phyloP scores from a whole-genome alignment of 805 yeast species.

The Saturnispora gosingensis region DNA sequence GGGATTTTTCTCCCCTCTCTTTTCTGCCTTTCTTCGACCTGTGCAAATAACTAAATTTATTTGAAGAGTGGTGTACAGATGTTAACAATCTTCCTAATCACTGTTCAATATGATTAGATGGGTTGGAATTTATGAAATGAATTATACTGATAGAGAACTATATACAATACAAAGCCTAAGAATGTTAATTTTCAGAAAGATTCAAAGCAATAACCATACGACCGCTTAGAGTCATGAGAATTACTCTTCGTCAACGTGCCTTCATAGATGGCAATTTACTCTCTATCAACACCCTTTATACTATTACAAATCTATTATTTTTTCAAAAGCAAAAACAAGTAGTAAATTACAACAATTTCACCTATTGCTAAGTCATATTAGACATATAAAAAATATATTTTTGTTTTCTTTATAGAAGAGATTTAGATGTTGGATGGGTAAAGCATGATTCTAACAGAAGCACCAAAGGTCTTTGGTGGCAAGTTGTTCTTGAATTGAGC shows the following conservation, averaged over 20 bases:
- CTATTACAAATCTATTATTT: neutral
- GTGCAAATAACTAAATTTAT: neutral
- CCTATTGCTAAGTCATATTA: slow-evolving; percentile 12
- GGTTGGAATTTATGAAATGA: too few relatives aligned
- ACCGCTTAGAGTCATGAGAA: too few relatives aligned
- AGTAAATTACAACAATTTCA: neutral
- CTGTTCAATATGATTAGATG: too few relatives aligned
- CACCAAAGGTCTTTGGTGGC: slow-evolving; percentile 99
- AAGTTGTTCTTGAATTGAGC: slow-evolving; percentile 98
- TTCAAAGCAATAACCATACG: too few relatives aligned
- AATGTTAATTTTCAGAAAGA: too few relatives aligned
- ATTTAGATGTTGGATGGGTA: slow-evolving; percentile 98
- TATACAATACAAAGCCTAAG: too few relatives aligned
- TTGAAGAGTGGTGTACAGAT: neutral
- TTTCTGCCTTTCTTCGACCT: neutral
- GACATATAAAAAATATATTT: slow-evolving; percentile 13
- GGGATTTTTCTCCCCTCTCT: slow-evolving; percentile 3
- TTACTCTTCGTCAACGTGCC: too few relatives aligned
- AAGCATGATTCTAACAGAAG: slow-evolving; percentile 98
- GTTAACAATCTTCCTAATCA: neutral
- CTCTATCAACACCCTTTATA: neutral
- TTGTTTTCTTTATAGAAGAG: slow-evolving; percentile 15
- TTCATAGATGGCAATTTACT: too few relatives aligned
- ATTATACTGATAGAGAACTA: too few relatives aligned
- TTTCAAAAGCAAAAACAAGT: slow-evolving; percentile 1